phyloP scores from a whole-genome alignment of 768 basidiomycete genomes.

The Calocybe indica region DNA sequence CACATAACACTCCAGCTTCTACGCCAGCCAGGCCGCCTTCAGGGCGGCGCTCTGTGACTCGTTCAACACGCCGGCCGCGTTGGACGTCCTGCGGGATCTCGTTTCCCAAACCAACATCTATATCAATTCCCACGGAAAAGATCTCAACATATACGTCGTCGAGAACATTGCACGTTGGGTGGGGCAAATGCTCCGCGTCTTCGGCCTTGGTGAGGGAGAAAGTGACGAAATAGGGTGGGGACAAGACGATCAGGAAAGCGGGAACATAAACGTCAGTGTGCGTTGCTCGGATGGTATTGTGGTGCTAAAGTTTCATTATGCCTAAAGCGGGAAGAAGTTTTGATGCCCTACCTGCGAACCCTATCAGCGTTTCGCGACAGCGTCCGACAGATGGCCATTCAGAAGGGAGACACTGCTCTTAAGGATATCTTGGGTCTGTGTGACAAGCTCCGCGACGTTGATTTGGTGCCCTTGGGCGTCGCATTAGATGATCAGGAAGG shows the following conservation, averaged over 20 bases:
- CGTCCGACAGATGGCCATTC: slow-evolving; percentile 77
- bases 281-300: background rate
- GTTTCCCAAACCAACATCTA: slow-evolving; percentile 87
- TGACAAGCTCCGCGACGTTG: slow-evolving; percentile 85
- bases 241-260: slow-evolving; percentile 42
- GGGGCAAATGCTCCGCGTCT: slow-evolving; percentile 68
- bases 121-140: slow-evolving; percentile 59
- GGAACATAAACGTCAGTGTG: slow-evolving; percentile 45
- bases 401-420: slow-evolving; percentile 54
- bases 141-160: slow-evolving; percentile 57
- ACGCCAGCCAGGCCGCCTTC: slow-evolving; percentile 72
- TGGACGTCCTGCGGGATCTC: slow-evolving; percentile 72
- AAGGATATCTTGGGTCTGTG: slow-evolving; percentile 82
- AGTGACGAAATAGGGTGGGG: slow-evolving; percentile 82
- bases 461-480: slow-evolving; percentile 90
- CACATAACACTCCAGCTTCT: slow-evolving; percentile 42
- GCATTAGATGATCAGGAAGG: slow-evolving; percentile 97
- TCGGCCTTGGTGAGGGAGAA: slow-evolving; percentile 73
- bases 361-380: slow-evolving; percentile 91
- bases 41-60: slow-evolving; percentile 89
- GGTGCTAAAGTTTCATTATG: slow-evolving; percentile 7
- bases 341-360: slow-evolving; percentile 85
- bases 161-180: slow-evolving; percentile 64
- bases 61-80: slow-evolving; percentile 88
- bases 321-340: slow-evolving; percentile 68